phyloP scores from a whole-genome alignment of 257 asterid genomes.

The Gynochthodes officinalis region DNA sequence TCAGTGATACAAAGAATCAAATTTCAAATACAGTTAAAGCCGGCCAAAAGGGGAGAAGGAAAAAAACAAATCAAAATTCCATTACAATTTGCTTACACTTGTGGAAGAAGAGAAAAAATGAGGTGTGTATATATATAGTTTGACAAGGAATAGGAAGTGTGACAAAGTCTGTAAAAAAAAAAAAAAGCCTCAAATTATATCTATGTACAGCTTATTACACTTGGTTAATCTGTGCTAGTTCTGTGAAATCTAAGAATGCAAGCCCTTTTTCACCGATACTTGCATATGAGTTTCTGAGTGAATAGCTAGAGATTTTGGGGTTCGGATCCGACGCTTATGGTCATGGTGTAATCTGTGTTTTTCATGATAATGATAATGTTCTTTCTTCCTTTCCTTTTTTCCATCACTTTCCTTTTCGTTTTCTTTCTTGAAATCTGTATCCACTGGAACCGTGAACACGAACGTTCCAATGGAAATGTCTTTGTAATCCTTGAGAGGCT shows the following conservation, averaged over 20 bases:
- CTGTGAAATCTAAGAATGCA: slow-evolving; percentile 28
- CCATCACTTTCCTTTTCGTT: slow-evolving; percentile 13
- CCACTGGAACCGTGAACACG: slow-evolving; percentile 51
- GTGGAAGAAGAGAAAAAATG: not conserved
- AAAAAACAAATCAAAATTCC: no score
- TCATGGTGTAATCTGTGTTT: slow-evolving; percentile 34
- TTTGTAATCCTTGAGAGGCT: slow-evolving; percentile 46
- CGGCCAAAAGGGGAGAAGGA: no score
- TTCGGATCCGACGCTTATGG: slow-evolving; percentile 10
- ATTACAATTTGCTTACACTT: slow-evolving; percentile 6
- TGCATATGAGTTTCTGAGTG: slow-evolving; percentile 33
- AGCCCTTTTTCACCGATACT: slow-evolving; percentile 20
- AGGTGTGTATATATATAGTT: no score
- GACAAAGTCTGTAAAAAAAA: not conserved
- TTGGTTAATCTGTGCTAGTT: no score
- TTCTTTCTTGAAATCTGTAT: slow-evolving; percentile 12
- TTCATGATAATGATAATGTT: slow-evolving; percentile 24
- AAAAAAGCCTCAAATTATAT: not conserved
- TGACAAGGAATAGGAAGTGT: no score
- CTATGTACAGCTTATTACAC: slow-evolving; percentile 22
- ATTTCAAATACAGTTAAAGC: no score
- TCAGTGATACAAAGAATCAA: no score
- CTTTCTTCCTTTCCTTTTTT: slow-evolving; percentile 22
- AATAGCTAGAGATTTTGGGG: slow-evolving; percentile 38
- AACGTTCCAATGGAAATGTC: slow-evolving; percentile 52